phyloP scores from a whole-genome alignment of 116 monocot species.

The Iris pallida region DNA sequence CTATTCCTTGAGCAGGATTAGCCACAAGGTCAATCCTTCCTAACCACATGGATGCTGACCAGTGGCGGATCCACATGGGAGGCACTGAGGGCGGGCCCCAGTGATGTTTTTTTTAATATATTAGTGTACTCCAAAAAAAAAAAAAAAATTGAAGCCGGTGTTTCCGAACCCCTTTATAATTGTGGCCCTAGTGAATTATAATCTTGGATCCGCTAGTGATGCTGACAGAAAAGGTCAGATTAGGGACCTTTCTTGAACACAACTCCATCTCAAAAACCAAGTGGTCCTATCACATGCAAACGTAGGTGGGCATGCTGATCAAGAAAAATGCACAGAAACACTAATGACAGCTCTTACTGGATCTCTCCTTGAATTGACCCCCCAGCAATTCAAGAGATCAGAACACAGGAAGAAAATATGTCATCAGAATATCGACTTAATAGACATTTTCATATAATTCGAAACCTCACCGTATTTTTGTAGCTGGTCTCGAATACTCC shows the following conservation, averaged over 20 bases:
- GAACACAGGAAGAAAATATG: background rate
- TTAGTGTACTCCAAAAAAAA: no score
- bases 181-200: no score
- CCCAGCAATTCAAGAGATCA: background rate
- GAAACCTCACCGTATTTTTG: background rate
- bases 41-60: conserved; percentile 11
- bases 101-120: no score
- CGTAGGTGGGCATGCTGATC: conserved; percentile 1
- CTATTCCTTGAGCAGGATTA: background rate
- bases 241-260: background rate
- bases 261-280: conserved; percentile 8
- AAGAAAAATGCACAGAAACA: background rate
- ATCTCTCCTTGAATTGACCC: background rate
- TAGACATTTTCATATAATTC: background rate
- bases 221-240: conserved; percentile 1
- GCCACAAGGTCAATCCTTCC: background rate
- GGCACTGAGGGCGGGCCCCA: no score
- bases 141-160: no score
- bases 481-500: no score
- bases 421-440: background rate
- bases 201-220: no score
- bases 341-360: no score
- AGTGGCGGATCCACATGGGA: no score
- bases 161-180: no score
- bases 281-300: conserved; percentile 4